Evolutionary conservation across 768 basidiomycete genomes (phyloP), one percentile per base, ranked within the genome.

Genomic region (Obba rivulosa): DNA sequence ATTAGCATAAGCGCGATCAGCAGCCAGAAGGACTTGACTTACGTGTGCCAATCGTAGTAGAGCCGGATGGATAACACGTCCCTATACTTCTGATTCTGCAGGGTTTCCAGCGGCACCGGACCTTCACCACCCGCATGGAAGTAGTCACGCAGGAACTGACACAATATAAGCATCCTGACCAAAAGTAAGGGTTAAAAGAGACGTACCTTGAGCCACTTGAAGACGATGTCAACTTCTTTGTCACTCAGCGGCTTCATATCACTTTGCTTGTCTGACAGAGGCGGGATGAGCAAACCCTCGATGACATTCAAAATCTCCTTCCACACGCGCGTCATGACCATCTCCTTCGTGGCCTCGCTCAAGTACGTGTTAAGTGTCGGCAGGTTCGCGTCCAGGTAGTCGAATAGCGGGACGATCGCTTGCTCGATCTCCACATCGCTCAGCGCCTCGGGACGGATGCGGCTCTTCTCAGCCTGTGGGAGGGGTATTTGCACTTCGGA

Each of bases 221-320:
- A 92, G n/a, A 94, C 95, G 50, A 97, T 86, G 63, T 98, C 96
- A 34, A 98, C 88, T 69, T 97, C 96, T 68, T 95, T 94, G 60
- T 98, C 96, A 22, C 77, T 84, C 62, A 99, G 65, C 1, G 93
- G 86, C 57, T 89, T 87, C 91, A 98, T 86, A 46, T 92, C 88
- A 38, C 92, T 92, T 9, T 85, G 73, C 16, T 79, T 69, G 51
- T 95, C 91, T 4, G 87, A 89, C 48, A 99, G 66, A 2, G 94
- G 89, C 3, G 96, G 96, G 14, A 98, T 84, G 52, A 98, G 78
- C 56, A 98, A 68, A 9, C 81, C 84, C 62, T 97, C 96, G 48
- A 98, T 77, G 16, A 92, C 79, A 18, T 72, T 73, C 60, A 98
- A 63, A 48, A 99, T 83, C 66, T 98, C 95, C 71, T 98, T 98